phyloP scores from a whole-genome alignment of 169 alveolate species.

The Plasmodium chabaudi region DNA sequence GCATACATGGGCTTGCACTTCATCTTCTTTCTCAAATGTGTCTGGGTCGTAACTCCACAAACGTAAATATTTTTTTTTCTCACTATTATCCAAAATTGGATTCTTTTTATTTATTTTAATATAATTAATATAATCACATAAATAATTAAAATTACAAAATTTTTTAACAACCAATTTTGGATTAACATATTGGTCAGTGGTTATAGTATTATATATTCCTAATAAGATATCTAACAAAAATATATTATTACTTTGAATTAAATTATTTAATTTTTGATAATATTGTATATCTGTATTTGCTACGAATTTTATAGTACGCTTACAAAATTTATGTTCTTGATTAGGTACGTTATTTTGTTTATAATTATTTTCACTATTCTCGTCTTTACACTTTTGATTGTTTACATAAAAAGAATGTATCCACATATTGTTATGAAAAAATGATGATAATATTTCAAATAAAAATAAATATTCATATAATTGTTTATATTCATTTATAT shows the following conservation, averaged over 20 bases:
- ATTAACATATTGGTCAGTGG: not conserved
- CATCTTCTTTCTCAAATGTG: too few relatives aligned
- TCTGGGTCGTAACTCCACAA: too few relatives aligned
- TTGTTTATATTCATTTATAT: slow-evolving; percentile 41
- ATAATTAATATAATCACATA: slow-evolving; percentile 42
- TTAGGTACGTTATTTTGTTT: not conserved
- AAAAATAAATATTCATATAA: slow-evolving; percentile 47
- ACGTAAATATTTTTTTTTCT: not conserved
- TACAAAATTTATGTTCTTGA: not conserved
- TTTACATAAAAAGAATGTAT: not conserved
- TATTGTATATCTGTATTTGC: slow-evolving; percentile 26
- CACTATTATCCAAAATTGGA: not conserved
- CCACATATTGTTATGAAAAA: not conserved
- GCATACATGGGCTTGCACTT: too few relatives aligned
- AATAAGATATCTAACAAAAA: slow-evolving; percentile 49
- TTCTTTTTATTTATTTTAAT: not conserved
- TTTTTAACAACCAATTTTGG: slow-evolving; percentile 13
- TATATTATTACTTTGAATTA: slow-evolving; percentile 15
- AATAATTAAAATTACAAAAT: slow-evolving; percentile 25
- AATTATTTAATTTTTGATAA: slow-evolving; percentile 42
- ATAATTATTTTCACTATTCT: too few relatives aligned
- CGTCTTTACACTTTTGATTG: not conserved
- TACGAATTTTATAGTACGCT: not conserved
- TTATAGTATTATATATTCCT: slow-evolving; percentile 8
- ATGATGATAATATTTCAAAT: slow-evolving; percentile 2